Percentiles rank a stretch among this genome's conserved stretches.
phyloP scores from a whole-genome alignment of 331 rosid species.

The Saraca asoca region DNA sequence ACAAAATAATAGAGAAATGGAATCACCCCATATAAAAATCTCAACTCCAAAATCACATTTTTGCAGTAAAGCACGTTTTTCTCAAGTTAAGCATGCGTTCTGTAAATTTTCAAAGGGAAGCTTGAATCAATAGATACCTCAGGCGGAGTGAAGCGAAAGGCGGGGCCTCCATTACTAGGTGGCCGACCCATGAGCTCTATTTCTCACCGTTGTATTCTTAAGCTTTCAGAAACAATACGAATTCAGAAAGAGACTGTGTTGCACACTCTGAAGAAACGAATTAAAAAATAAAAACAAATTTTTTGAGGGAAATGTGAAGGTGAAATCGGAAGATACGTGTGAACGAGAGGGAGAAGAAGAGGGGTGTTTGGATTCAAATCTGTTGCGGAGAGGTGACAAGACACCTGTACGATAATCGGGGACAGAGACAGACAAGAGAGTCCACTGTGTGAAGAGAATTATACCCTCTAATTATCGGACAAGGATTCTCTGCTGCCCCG shows the following conservation, averaged over 20 bases:
- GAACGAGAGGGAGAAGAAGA: not conserved
- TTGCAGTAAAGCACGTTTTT: not conserved
- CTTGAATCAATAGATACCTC: slow-evolving; percentile 45
- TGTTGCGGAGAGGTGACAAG: not conserved
- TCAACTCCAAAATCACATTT: not conserved
- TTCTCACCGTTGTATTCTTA: not conserved
- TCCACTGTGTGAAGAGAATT: too few relatives aligned
- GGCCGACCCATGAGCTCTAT: slow-evolving; percentile 74
- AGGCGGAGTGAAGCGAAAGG: slow-evolving; percentile 74
- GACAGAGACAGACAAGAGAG: too few relatives aligned
- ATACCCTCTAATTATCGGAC: too few relatives aligned
- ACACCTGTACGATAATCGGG: not conserved
- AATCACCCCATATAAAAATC: slow-evolving; percentile 1
- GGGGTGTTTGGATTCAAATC: not conserved
- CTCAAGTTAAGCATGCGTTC: not conserved
- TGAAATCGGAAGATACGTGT: too few relatives aligned
- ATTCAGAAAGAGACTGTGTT: not conserved
- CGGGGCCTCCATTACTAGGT: slow-evolving; percentile 92
- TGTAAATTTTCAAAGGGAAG: not conserved
- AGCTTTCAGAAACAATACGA: not conserved
- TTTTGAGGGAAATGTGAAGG: not conserved
- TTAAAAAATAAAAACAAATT: too few relatives aligned
- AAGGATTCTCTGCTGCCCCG: too few relatives aligned
- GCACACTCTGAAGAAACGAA: not conserved
- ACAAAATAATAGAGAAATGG: not conserved